phyloP scores from a whole-genome alignment of 2,329 filamentous ascomycete genomes.

The Verticillium tricorpus region DNA sequence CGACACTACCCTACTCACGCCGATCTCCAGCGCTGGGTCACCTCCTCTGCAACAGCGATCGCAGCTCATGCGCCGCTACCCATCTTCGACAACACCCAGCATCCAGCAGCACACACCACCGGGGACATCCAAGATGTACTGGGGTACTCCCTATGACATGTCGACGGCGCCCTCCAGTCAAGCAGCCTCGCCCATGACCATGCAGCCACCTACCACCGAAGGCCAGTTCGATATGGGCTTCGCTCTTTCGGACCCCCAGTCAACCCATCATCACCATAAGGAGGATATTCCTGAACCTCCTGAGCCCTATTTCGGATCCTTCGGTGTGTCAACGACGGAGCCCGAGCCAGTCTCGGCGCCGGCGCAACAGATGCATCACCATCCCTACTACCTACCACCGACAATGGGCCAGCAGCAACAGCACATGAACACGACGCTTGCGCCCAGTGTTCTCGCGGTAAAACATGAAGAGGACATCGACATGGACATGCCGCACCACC shows the following conservation, averaged over 20 bases:
- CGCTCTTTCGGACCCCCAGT: slow-evolving; percentile 28
- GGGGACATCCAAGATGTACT: slow-evolving; percentile 42
- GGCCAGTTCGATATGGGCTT: slow-evolving; percentile 32
- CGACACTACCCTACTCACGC: slow-evolving; percentile 44
- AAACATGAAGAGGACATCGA: background rate
- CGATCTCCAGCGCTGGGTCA: slow-evolving; percentile 44
- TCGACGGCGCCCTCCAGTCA: slow-evolving; percentile 34
- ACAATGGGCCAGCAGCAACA: background rate
- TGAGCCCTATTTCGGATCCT: slow-evolving; percentile 30
- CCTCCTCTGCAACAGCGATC: slow-evolving; percentile 40
- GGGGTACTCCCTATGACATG: slow-evolving; percentile 35
- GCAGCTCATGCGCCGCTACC: slow-evolving; percentile 37
- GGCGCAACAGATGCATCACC: slow-evolving; percentile 15
- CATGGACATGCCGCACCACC: background rate
- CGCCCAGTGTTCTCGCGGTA: slow-evolving; percentile 1
- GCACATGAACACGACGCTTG: slow-evolving; percentile 1
- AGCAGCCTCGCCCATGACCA: slow-evolving; percentile 39
- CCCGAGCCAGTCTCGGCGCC: background rate
- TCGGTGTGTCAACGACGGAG: slow-evolving; percentile 23
- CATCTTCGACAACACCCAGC: slow-evolving; percentile 26
- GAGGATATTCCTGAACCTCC: slow-evolving; percentile 31
- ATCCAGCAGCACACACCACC: slow-evolving; percentile 42
- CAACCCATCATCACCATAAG: slow-evolving; percentile 17
- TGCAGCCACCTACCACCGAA: slow-evolving; percentile 29
- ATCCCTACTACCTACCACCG: slow-evolving; percentile 1